Conservation (phyloP, 371 early-diverging fungal genomes). For the Mortierella sp. region DNA sequence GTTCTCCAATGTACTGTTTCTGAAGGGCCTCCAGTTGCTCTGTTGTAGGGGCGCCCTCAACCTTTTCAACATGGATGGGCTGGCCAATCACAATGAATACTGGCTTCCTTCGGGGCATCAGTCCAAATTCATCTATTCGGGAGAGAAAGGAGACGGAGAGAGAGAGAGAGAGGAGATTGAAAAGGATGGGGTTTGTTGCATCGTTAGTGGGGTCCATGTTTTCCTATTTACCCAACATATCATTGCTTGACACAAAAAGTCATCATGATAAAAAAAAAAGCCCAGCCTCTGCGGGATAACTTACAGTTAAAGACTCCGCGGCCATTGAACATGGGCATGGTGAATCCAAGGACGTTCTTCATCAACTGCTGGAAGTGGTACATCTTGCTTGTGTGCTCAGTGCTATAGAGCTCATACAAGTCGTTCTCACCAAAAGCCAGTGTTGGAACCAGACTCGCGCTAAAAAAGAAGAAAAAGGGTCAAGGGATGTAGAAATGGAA, state of each 20-base stretch:
- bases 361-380: slow-evolving; percentile 68
- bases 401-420: slow-evolving; percentile 73
- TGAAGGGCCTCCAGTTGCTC: slow-evolving; percentile 76
- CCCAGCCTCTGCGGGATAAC: slow-evolving; percentile 4
- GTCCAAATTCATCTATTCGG: slow-evolving; percentile 43
- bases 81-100: slow-evolving; percentile 62
- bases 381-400: slow-evolving; percentile 59
- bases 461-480: neutral
- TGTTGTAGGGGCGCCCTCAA: slow-evolving; percentile 61
- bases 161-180: neutral
- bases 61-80: slow-evolving; percentile 68
- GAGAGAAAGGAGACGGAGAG: neutral
- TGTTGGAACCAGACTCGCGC: slow-evolving; percentile 77
- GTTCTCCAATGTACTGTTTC: slow-evolving; percentile 66
- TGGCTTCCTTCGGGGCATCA: slow-evolving; percentile 45
- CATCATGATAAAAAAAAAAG: too few species aligned
- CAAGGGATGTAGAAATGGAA: neutral
- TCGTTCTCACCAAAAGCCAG: slow-evolving; percentile 90
- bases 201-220: too few species aligned
- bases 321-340: slow-evolving; percentile 79
- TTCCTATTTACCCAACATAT: neutral
- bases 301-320: slow-evolving; percentile 79
- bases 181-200: too few species aligned
- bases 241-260: slow-evolving; percentile 65
- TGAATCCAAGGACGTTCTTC: slow-evolving; percentile 72